phyloP scores from a whole-genome alignment of 1,139 yeast species.

The Yamadazyma taylorii region DNA sequence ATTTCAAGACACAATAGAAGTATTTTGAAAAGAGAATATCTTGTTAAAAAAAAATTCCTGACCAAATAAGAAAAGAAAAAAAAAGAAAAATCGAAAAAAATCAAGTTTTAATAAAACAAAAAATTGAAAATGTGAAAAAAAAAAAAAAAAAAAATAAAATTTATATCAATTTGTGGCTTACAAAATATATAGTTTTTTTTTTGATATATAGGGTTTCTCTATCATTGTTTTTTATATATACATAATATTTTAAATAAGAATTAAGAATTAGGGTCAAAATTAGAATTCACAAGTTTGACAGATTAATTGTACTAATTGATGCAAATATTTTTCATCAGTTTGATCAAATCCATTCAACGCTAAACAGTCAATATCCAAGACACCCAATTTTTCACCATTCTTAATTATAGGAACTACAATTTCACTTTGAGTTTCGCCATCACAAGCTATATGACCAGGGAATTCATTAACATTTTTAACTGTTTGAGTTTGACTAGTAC shows the following conservation, averaged over 20 bases:
- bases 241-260: background rate
- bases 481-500: slow-evolving; percentile 56
- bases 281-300: slow-evolving; percentile 45
- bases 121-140: background rate
- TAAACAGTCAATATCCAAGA: slow-evolving; percentile 83
- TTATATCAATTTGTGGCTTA: too few species aligned
- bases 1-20: too few species aligned
- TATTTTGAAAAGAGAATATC: too few species aligned
- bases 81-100: too few species aligned
- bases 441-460: slow-evolving; percentile 97
- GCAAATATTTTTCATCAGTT: slow-evolving; percentile 59
- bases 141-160: background rate
- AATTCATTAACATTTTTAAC: slow-evolving; percentile 74
- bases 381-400: slow-evolving; percentile 59
- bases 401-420: slow-evolving; percentile 79
- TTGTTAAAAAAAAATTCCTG: too few species aligned
- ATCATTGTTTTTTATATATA: slow-evolving; percentile 2
- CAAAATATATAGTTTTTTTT: background rate
- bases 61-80: too few species aligned
- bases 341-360: slow-evolving; percentile 64
- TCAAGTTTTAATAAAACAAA: background rate
- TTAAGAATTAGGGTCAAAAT: background rate
- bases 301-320: slow-evolving; percentile 54
- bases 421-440: slow-evolving; percentile 90
- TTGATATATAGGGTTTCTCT: slow-evolving; percentile 2